Percentiles rank a stretch among this genome's conserved stretches.
phyloP scores from a whole-genome alignment of 179 eudicot species.

The Pouteria campechiana region DNA sequence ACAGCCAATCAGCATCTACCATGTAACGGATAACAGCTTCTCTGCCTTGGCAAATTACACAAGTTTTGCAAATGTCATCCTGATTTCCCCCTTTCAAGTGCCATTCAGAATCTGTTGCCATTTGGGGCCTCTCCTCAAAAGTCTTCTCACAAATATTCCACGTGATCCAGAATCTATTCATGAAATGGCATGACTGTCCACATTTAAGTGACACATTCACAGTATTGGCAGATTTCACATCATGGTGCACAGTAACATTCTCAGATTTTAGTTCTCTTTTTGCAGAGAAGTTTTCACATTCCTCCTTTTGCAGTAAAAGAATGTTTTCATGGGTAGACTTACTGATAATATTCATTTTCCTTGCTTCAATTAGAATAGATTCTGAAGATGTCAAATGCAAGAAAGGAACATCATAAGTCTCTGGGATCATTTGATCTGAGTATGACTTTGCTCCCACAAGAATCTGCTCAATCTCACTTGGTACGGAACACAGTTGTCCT shows the following conservation, averaged over 20 bases:
- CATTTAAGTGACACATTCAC: slow-evolving; percentile 21
- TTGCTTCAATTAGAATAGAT: slow-evolving; percentile 50
- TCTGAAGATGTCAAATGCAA: slow-evolving; percentile 28
- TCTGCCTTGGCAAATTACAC: slow-evolving; percentile 16
- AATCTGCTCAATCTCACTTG: slow-evolving; percentile 34
- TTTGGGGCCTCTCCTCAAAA: not conserved
- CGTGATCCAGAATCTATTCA: slow-evolving; percentile 55
- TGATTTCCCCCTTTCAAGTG: slow-evolving; percentile 4
- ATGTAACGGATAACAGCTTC: slow-evolving; percentile 55
- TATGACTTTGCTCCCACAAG: slow-evolving; percentile 26
- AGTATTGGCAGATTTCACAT: slow-evolving; percentile 6
- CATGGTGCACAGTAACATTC: no score
- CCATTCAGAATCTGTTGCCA: not conserved
- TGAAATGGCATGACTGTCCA: slow-evolving; percentile 54
- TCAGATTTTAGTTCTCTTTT: slow-evolving; percentile 12
- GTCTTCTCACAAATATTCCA: slow-evolving; percentile 27
- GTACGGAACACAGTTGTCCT: slow-evolving; percentile 7
- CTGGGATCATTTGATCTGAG: slow-evolving; percentile 12
- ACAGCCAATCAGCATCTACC: slow-evolving; percentile 87
- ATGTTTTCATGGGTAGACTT: slow-evolving; percentile 41
- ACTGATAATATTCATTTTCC: slow-evolving; percentile 36
- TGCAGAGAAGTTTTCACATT: slow-evolving; percentile 43
- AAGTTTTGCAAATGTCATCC: slow-evolving; percentile 24
- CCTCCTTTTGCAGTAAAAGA: slow-evolving; percentile 37
- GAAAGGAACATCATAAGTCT: slow-evolving; percentile 35